Evolutionary conservation across 345 rosid species (phyloP), one percentile per base, ranked within the genome.

Genomic region (Conringia planisiliqua): DNA sequence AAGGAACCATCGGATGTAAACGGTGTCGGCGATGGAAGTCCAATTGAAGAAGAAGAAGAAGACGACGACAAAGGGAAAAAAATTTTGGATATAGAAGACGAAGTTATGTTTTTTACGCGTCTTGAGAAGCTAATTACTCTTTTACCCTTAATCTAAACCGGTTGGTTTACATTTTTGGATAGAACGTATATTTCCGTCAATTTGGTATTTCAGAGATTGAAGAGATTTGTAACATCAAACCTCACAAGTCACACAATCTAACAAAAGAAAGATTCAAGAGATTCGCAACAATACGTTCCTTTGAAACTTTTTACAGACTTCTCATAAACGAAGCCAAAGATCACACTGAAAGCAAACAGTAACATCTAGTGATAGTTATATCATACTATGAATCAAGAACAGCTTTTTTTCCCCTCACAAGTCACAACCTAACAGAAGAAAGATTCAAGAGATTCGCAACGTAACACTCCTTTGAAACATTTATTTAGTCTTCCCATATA

Each of bases 1-100:
- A 46, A n/a, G 76, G 80, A 44, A 68, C 86, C 89, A 84, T 85
- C 70, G 78, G 61, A 36, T 26, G 26, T 8, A 6, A 18, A 26
- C 29, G 54, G 18, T 43, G 36, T 44, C 38, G 70, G 65, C 51
- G 51, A 46, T 56, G 44, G 16, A 36, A 55, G 54, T 55, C 75
- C 50, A 62, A 69, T 40, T 5, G 68, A 36, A 39, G 67, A 70
- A 55, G 75, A 26, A 9, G 58, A 36, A 6, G 59, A 36, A 29
- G 66, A n/a, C 36, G 16, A 56, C 56, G 56, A 50, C 56, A 27
- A 47, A 47, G 60, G 61, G 68, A 7, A 59, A 40, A 14, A 11
- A 66, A 26, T 35, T 73, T 48, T 47, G 17, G 42, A 30, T 64
- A 14, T n/a, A 4, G 39, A 24, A 3, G 43, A 43, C 26, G 43